Evolutionary conservation across 768 basidiomycete genomes (phyloP), one percentile per base, ranked within the genome.

Genomic region (Macrolepiota fuliginosa): DNA sequence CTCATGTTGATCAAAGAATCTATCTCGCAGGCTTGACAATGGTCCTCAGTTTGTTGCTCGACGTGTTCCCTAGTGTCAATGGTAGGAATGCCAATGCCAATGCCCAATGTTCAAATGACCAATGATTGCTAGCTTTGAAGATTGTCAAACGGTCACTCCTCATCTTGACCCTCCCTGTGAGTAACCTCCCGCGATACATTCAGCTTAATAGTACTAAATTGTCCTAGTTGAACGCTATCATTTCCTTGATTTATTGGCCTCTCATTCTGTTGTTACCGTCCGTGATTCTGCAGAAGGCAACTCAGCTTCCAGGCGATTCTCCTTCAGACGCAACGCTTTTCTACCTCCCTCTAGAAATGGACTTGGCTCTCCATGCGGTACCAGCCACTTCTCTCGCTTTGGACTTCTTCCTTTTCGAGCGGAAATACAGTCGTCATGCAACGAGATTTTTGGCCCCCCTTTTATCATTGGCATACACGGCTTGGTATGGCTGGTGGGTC

Each of bases 361-460:
- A 92, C 66, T 70, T 92, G 2, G 79, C 82, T 3, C 70, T 94
- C 61, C 92, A 94, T 67, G 84, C 83, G 4, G 72, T 74, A 1
- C 92, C 92, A 2, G 81, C 82, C 1, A 42, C 85, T 9, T 69
- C 82, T 5, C 76, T 92, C 45, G 63, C 89, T 19, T 61, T 81
- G 36, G 90, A 94, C 69, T 94, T 94, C 70, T 78, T 88, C 65
- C 64, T 83, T 10, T 83, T 89, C 56, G 89, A 93, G 67, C 66
- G 66, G 29, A 87, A 79, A 62, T 92, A 86, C 68, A 67, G 63
- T 15, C 65, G 62, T n/a, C 70, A 63, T 1, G 69, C 71, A 22
- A 66, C 72, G 9, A 63, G 58, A 5, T 64, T 69, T 12, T 64
- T 63, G 36, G 77, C 75, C 0, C 75, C 79, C 9, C 12, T 72